Conservation (phyloP, 2,329 filamentous ascomycete genomes). For the Fusarium sterilihyphosum region DNA sequence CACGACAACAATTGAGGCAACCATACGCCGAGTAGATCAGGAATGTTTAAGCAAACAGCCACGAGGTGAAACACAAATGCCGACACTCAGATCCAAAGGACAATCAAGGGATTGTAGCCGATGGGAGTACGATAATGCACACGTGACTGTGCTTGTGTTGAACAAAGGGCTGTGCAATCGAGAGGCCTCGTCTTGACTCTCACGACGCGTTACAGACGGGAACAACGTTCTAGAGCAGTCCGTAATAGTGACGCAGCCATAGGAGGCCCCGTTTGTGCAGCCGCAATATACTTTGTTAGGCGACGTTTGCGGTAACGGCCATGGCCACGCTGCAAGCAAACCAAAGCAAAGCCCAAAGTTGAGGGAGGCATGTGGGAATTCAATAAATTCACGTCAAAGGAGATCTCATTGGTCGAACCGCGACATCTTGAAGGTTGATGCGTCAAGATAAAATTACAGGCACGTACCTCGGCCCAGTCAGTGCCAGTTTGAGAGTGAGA, state of each 20-base stretch:
- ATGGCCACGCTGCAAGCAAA: background rate
- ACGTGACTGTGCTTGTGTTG: slow-evolving; percentile 1
- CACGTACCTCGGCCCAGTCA: slow-evolving; percentile 9
- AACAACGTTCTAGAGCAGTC: background rate
- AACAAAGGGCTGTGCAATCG: background rate
- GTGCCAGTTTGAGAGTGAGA: slow-evolving; percentile 6
- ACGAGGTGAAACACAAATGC: slow-evolving; percentile 4
- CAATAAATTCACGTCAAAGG: slow-evolving; percentile 22
- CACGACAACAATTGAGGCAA: background rate
- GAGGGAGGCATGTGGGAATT: slow-evolving; percentile 24
- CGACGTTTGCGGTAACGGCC: slow-evolving; percentile 23
- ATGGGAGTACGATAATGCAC: background rate
- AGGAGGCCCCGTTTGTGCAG: background rate
- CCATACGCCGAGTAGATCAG: background rate
- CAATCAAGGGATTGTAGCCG: background rate
- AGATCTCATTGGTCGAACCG: slow-evolving; percentile 24
- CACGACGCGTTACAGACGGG: background rate
- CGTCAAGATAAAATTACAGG: slow-evolving; percentile 17
- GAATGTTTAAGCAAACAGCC: slow-evolving; percentile 15
- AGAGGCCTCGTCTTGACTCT: slow-evolving; percentile 1
- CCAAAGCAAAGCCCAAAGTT: background rate
- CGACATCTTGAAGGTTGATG: background rate
- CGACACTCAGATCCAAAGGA: background rate
- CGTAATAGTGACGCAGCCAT: slow-evolving; percentile 10
- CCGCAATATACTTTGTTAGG: slow-evolving; percentile 16